phyloP scores from a whole-genome alignment of 257 asterid genomes.

The Rauvolfia tetraphylla region DNA sequence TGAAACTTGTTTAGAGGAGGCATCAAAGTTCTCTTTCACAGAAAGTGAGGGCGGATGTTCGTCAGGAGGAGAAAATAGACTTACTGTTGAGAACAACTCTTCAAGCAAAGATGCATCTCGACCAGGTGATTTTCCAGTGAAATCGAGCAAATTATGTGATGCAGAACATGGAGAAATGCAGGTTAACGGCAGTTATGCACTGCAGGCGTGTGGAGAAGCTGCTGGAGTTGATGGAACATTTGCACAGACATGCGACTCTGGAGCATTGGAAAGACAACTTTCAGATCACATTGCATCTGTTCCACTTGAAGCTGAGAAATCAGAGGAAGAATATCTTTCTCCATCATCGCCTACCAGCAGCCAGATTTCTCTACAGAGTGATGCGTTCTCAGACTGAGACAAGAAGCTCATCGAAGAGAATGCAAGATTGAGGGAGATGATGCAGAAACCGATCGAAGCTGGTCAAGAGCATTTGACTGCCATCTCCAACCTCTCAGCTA shows the following conservation, averaged over 20 bases:
- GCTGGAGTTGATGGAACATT: neutral
- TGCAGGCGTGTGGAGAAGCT: neutral
- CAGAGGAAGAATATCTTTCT: conserved; percentile 3
- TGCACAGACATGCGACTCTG: neutral
- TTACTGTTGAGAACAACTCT: neutral
- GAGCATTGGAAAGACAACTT: neutral
- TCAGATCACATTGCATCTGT: neutral
- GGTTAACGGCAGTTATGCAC: conserved; percentile 2
- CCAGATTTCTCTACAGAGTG: conserved; percentile 12
- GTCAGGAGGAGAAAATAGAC: neutral
- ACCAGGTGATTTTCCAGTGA: neutral
- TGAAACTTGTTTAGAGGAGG: conserved; percentile 1
- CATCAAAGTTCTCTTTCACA: neutral
- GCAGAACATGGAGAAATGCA: conserved; percentile 3
- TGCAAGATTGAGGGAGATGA: conserved; percentile 48
- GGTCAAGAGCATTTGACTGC: conserved; percentile 52
- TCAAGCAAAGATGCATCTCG: neutral
- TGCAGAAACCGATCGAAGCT: conserved; percentile 53
- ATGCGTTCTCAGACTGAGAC: conserved; percentile 24
- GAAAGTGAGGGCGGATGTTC: neutral
- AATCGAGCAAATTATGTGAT: neutral
- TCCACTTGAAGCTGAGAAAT: neutral
- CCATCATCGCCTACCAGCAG: conserved; percentile 14
- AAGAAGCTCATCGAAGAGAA: conserved; percentile 54
- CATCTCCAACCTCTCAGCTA: conserved; percentile 50